Evolutionary conservation across 306 rosid species (phyloP), one percentile per base, ranked within the genome.

Genomic region (Astragalus glycyphyllos): DNA sequence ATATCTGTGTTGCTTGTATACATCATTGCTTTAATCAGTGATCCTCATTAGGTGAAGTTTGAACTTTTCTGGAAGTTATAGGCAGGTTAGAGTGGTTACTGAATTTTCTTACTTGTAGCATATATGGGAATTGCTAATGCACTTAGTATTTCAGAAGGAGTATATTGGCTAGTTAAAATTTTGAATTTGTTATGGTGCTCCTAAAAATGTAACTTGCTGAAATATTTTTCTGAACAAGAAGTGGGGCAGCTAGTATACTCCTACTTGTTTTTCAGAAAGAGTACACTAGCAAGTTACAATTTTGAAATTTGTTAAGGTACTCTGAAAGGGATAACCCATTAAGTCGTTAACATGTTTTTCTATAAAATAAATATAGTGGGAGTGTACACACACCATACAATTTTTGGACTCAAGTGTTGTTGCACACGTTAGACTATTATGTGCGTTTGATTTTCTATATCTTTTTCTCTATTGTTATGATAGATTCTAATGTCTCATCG

Each of bases 401-500:
- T n/a, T 65, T 14, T 35, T 64, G 62, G 62, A 14, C 55, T 29
- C 13, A 16, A 15, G 34, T 46, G 69, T 45, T 26, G 37, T 64
- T 20, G 60, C 64, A 38, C 13, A 38, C 41, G 12, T 65, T 17
- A 40, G 13, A 73, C 14, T 68, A 8, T 51, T 68, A 47, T 26
- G 42, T 79, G 46, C 46, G 31, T 35, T 4, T 73, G 66, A 45
- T 23, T 61, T 70, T 55, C 14, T 49, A 58, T 62, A 12, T 40
- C 38, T 65, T 58, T 66, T 31, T 32, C 6, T 53, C 11, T 61
- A 10, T 48, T 42, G 26, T 31, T 79, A 40, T 40, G 32, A 5
- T 68, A 73, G 72, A 68, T 45, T 48, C 31, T 79, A 55, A 42
- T 90, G 93, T 84, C 89, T 49, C 80, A 74, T 40, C 83, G 72